Evolutionary conservation across 2,329 filamentous ascomycete genomes (phyloP).

Genomic region (Pseudocercospora fijiensis): DNA sequence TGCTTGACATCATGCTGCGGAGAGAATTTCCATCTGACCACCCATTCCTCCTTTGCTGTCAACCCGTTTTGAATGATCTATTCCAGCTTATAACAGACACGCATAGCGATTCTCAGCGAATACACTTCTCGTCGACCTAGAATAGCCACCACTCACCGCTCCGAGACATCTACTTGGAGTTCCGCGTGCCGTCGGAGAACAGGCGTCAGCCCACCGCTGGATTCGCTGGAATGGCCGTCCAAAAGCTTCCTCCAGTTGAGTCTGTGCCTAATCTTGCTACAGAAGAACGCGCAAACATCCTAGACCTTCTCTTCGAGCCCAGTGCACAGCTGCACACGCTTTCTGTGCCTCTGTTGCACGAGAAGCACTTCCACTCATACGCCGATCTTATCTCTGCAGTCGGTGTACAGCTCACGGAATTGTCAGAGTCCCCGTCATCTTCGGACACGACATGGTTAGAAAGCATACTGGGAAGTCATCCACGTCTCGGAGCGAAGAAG

Average conservation of each 20-base stretch:
- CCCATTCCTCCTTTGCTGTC: background rate
- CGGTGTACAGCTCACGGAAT: conserved; percentile 60
- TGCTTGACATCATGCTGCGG: background rate
- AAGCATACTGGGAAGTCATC: conserved; percentile 75
- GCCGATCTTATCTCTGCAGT: conserved; percentile 66
- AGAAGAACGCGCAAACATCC: conserved; percentile 55
- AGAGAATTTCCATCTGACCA: background rate
- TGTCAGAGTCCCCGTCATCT: conserved; percentile 54
- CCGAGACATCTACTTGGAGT: conserved; percentile 3
- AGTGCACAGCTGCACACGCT: conserved; percentile 71
- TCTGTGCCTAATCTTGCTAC: conserved; percentile 58
- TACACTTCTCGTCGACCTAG: background rate
- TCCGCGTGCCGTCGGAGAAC: background rate
- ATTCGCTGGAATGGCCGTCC: conserved; percentile 26
- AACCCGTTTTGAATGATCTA: background rate
- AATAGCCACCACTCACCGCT: background rate
- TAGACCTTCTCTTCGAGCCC: conserved; percentile 84
- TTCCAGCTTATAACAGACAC: background rate
- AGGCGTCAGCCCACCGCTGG: background rate
- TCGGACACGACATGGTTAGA: conserved; percentile 61
- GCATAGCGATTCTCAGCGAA: background rate
- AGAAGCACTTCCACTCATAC: conserved; percentile 65
- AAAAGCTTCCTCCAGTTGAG: conserved; percentile 57
- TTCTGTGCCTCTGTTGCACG: conserved; percentile 65
- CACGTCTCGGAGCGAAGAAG: conserved; percentile 76